phyloP scores from a whole-genome alignment of 257 asterid species.

The Nicotiana tomentosiformis region DNA sequence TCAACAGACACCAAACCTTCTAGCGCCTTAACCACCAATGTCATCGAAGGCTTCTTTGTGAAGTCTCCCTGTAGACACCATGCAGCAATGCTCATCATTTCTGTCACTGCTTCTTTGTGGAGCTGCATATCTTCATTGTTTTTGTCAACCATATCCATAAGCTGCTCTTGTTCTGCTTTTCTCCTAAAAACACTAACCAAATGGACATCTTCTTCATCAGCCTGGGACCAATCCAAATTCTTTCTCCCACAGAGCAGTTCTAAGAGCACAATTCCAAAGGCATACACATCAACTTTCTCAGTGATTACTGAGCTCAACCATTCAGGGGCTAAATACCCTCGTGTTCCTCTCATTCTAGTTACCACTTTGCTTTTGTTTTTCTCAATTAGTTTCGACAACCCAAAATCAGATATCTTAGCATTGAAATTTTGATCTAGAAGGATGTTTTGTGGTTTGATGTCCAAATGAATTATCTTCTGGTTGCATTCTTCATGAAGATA shows the following conservation, averaged over 20 bases:
- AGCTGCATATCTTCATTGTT: slow-evolving; percentile 13
- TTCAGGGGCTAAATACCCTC: slow-evolving; percentile 24
- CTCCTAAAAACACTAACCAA: slow-evolving; percentile 13
- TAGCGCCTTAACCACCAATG: slow-evolving; percentile 19
- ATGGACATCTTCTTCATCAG: slow-evolving; percentile 16
- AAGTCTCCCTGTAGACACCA: slow-evolving; percentile 21
- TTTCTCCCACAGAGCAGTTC: slow-evolving; percentile 21
- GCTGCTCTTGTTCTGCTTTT: slow-evolving; percentile 6
- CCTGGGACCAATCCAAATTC: slow-evolving; percentile 9
- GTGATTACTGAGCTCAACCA: slow-evolving; percentile 20
- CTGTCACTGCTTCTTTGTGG: slow-evolving; percentile 1
- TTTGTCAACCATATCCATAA: slow-evolving; percentile 14
- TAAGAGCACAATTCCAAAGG: slow-evolving; percentile 21
- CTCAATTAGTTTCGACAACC: slow-evolving; percentile 17
- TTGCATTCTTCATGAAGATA: slow-evolving; percentile 24
- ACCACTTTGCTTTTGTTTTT: slow-evolving; percentile 16
- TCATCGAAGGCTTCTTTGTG: slow-evolving; percentile 25
- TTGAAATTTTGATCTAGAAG: slow-evolving; percentile 23
- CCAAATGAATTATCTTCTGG: slow-evolving; percentile 21
- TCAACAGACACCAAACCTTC: slow-evolving; percentile 17
- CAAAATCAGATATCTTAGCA: slow-evolving; percentile 25
- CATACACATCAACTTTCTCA: slow-evolving; percentile 20
- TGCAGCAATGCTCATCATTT: slow-evolving; percentile 11
- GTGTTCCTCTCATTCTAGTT: slow-evolving; percentile 27
- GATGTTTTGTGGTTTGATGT: slow-evolving; percentile 25